phyloP scores from a whole-genome alignment of 306 rosid genomes.

The Gynostemma pentaphyllum region DNA sequence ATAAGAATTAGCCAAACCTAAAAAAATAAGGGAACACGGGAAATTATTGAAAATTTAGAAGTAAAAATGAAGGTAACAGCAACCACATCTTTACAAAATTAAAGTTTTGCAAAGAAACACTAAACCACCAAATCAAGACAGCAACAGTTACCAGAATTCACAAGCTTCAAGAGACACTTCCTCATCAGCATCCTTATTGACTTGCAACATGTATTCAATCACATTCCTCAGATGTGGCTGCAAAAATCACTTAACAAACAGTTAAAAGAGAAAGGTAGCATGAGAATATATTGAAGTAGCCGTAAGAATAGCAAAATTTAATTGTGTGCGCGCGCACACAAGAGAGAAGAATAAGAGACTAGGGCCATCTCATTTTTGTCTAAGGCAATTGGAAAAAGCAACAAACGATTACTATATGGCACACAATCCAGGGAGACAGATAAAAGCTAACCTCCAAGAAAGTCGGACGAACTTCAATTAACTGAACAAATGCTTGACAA shows the following conservation, averaged over 20 bases:
- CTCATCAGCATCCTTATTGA: constrained; percentile 84
- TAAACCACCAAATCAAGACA: neutral
- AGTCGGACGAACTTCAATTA: constrained; percentile 85
- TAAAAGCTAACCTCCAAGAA: constrained; percentile 68
- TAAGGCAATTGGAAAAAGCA: neutral
- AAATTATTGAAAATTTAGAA: neutral
- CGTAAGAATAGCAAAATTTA: neutral
- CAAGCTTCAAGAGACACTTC: constrained; percentile 99
- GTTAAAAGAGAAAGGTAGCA: constrained; percentile 2
- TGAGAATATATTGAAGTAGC: neutral
- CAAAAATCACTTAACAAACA: constrained; percentile 12
- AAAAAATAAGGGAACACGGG: neutral
- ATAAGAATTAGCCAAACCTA: neutral
- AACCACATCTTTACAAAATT: neutral
- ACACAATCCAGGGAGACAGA: neutral
- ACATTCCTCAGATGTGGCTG: constrained; percentile 87
- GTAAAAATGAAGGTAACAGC: neutral
- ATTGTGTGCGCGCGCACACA: too few relatives aligned
- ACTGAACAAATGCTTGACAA: constrained; percentile 91
- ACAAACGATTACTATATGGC: neutral
- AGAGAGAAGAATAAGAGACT: neutral
- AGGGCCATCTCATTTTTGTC: neutral
- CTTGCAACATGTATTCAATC: constrained; percentile 93
- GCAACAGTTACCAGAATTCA: constrained; percentile 75
- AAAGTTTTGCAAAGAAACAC: neutral